Conservation (phyloP, 2,329 filamentous ascomycete species). For the Hypomyces perniciosus region DNA sequence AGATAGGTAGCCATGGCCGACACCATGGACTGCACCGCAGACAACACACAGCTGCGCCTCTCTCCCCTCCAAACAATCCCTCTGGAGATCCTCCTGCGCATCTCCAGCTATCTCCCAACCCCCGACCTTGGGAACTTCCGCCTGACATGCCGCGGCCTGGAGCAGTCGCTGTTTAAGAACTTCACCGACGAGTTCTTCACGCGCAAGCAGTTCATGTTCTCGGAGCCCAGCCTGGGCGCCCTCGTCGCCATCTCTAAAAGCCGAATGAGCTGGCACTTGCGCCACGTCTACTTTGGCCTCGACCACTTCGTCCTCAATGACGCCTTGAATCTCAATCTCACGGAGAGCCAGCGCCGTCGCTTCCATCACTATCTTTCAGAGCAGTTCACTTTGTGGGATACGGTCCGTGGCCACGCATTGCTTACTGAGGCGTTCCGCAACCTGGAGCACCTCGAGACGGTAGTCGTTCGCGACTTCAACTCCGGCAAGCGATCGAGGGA, state of each 20-base stretch:
- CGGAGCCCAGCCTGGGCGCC: slow-evolving; percentile 48
- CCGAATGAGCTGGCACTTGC: slow-evolving; percentile 34
- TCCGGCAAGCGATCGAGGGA: slow-evolving; percentile 46
- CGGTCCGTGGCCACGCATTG: slow-evolving; percentile 46
- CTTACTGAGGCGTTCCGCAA: slow-evolving; percentile 50
- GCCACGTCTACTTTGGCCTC: slow-evolving; percentile 28
- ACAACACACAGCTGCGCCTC: neutral
- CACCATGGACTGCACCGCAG: neutral
- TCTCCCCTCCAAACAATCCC: slow-evolving; percentile 38
- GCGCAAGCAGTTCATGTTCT: slow-evolving; percentile 61
- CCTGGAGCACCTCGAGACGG: slow-evolving; percentile 46
- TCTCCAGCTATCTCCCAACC: slow-evolving; percentile 49
- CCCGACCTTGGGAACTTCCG: slow-evolving; percentile 50
- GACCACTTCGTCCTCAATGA: slow-evolving; percentile 13
- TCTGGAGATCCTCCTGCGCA: slow-evolving; percentile 52
- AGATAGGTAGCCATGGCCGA: neutral
- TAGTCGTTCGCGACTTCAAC: slow-evolving; percentile 56
- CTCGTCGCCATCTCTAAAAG: slow-evolving; percentile 48
- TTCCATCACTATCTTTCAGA: slow-evolving; percentile 18
- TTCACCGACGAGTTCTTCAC: slow-evolving; percentile 60
- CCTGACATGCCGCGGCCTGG: slow-evolving; percentile 47
- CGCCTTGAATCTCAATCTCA: too few relatives aligned
- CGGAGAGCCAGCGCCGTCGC: slow-evolving; percentile 7
- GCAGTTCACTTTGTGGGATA: slow-evolving; percentile 28
- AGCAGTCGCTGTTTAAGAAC: slow-evolving; percentile 46